Conservation (phyloP, 805 yeast species). For the Metschnikowia corniflorae region DNA sequence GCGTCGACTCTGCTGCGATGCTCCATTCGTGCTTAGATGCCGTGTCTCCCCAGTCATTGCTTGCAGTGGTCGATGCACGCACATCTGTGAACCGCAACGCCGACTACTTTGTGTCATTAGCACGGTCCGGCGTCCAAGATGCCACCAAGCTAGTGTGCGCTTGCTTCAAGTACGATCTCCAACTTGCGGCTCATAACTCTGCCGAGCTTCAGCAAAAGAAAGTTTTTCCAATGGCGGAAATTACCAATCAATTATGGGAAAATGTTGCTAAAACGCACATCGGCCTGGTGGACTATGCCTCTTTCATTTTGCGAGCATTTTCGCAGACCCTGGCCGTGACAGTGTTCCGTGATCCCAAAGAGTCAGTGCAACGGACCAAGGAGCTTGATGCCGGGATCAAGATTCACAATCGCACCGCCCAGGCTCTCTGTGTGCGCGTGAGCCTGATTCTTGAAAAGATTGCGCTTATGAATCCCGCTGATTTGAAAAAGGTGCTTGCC, state of each 20-base stretch:
- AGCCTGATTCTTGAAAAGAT: conserved; percentile 29
- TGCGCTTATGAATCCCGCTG: conserved; percentile 28
- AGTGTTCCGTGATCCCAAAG: conserved; percentile 25
- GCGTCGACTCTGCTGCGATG: conserved; percentile 10
- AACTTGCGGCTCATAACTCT: conserved; percentile 12
- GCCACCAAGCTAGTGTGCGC: conserved; percentile 8
- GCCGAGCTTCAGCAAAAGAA: conserved; percentile 11
- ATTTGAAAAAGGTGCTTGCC: conserved; percentile 22
- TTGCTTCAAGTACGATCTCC: conserved; percentile 21
- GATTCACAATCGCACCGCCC: conserved; percentile 31
- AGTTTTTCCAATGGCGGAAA: conserved; percentile 12
- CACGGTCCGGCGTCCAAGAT: conserved; percentile 10
- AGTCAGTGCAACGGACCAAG: conserved; percentile 15
- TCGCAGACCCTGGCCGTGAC: conserved; percentile 18
- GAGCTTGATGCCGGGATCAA: conserved; percentile 23
- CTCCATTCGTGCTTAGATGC: conserved; percentile 19
- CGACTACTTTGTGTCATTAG: conserved; percentile 24
- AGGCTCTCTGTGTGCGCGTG: conserved; percentile 20
- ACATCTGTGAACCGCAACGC: conserved; percentile 45
- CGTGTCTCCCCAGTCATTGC: conserved; percentile 29
- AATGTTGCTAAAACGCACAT: conserved; percentile 9
- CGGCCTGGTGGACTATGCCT: conserved; percentile 11
- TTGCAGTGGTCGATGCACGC: conserved; percentile 47
- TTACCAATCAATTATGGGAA: conserved; percentile 13
- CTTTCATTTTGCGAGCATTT: conserved; percentile 17